Evolutionary conservation across 75 land plant genomes (phyloP), one percentile per base, ranked within the genome.

Genomic region (Pseudotsuga menziesii): DNA sequence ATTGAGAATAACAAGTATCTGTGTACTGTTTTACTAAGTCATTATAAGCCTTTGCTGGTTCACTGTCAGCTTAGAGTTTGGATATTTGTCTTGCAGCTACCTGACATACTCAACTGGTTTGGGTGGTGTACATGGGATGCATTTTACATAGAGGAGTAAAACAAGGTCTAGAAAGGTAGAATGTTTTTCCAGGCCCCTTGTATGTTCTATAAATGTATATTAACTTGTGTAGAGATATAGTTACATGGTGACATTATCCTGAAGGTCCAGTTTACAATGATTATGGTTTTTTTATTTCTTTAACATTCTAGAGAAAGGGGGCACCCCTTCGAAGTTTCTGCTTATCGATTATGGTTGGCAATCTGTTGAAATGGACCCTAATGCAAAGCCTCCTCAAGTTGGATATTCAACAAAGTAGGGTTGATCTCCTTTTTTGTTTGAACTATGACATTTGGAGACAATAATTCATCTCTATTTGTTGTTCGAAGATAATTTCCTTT

Each of bases 71-170:
- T 19, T 66, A 36, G 6, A 17, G 9, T 66, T 17, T 19, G 41
- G 6, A 66, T 66, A 29, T 52, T 73, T 29, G 41, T 67, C 58
- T 57, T 56, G 52, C 77, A 89, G 95, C 82, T 88, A 88, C 98
- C 97, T 39, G 94, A 90, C 29, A 90, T 96, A 84, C 81, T 96
- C 74, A 88, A 96, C 82, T 96, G 92, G 93, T 96, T 96, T 83
- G 99, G 99, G 16, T 96, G 99, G 99, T 96, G 99, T 60, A 96
- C 99, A 25, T 96, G 99, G 99, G 94, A 96, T 88, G 99, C 99
- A 59, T 96, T 96, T 77, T 94, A 96, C 60, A 93, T 94, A 1
- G 85, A 94, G 97, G 94, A 0, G 90, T 96, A 19, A 82, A 72
- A 35, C 78, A 89, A 81, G 99, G 99, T 41, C 17, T 96, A 29